phyloP scores from a whole-genome alignment of 2,329 filamentous ascomycete genomes.

The Parascedosporium putredinis region DNA sequence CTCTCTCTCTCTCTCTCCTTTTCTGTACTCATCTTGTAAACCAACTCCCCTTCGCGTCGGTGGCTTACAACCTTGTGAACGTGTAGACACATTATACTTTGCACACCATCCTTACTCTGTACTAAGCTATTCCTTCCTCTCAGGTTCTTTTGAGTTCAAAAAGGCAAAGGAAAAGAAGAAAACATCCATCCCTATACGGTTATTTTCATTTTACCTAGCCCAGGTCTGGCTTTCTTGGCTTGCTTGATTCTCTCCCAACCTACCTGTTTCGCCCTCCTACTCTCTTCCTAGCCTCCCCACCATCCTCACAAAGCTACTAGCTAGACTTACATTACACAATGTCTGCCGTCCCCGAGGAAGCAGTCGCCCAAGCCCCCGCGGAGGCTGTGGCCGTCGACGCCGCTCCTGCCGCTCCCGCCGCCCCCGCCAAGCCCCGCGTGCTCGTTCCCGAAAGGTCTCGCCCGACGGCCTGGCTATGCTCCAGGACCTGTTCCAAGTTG shows the following conservation, averaged over 20 bases:
- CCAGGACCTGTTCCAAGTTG: constrained; percentile 55
- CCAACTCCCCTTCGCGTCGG: background rate
- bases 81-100: too few species aligned
- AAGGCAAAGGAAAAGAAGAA: too few species aligned
- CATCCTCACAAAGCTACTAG: background rate
- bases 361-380: background rate
- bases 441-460: constrained; percentile 70
- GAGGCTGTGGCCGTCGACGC: background rate
- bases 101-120: too few species aligned
- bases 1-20: background rate
- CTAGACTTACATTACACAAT: background rate
- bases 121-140: too few species aligned
- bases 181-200: too few species aligned
- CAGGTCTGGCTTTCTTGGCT: background rate
- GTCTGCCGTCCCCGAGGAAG: background rate
- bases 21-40: background rate
- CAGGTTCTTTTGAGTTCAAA: too few species aligned
- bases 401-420: background rate
- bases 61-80: background rate
- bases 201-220: too few species aligned
- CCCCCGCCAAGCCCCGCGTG: constrained; percentile 31
- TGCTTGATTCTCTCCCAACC: background rate
- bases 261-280: background rate
- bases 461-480: constrained; percentile 66
- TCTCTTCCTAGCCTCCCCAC: background rate